Evolutionary conservation across 257 asterid species (phyloP).

Genomic region (Thymus mandschuricus): DNA sequence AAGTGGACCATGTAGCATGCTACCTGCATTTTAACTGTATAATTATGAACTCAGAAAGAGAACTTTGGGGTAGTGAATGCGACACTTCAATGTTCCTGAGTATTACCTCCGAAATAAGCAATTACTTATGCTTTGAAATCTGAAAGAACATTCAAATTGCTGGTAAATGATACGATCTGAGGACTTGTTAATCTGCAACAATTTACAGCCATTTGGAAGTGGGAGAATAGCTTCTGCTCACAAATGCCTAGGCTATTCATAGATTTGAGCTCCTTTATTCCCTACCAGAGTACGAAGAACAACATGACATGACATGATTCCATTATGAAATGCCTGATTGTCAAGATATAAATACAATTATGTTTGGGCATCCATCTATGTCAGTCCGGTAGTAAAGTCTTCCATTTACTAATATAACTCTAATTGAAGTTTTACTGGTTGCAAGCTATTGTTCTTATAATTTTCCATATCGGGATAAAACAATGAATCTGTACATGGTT

Average conservation of each 20-base stretch:
- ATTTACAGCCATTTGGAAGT: background rate
- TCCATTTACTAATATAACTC: background rate
- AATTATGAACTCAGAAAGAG: background rate
- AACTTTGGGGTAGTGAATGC: background rate
- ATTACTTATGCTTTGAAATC: background rate
- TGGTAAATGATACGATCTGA: constrained; percentile 2
- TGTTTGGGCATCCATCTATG: background rate
- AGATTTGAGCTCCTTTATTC: background rate
- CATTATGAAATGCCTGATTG: background rate
- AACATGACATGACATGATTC: background rate
- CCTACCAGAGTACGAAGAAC: constrained; percentile 4
- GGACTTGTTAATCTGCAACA: background rate
- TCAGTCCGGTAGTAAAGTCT: background rate
- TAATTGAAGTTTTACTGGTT: background rate
- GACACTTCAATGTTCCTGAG: background rate
- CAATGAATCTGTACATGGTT: background rate
- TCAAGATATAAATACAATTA: background rate
- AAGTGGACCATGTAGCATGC: background rate
- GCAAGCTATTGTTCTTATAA: background rate
- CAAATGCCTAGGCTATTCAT: constrained; percentile 10
- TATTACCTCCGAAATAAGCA: background rate
- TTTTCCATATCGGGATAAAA: background rate
- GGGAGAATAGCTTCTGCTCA: constrained; percentile 15
- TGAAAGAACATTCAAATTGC: constrained; percentile 1
- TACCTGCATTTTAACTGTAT: background rate